Base-by-base conservation (phyloP, 208 protist genomes). In the Crithidia fasciculata region DNA sequence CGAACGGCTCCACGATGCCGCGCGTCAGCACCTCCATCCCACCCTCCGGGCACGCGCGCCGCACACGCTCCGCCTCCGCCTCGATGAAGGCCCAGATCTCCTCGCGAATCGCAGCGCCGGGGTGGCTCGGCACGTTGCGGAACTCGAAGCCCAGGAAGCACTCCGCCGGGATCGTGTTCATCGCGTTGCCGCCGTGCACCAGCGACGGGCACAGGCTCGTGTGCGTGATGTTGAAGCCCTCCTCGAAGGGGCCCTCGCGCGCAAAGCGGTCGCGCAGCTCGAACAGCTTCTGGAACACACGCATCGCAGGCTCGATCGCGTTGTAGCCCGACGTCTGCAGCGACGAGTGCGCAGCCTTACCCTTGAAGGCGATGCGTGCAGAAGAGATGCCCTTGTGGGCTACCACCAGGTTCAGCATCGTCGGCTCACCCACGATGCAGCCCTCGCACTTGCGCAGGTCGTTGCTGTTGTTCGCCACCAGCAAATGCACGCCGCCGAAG, bases 361-460 rank as follows among this genome's bases (percentile, higher is more conserved):
- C 87, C 13, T 60, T 41, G 16, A 85, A 57, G 12, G 64, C 67
- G 68, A 88, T 49, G 47, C 65, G 59, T 41, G 68, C 78, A 12
- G 44, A 49, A 54, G n/a, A 65, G 47, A 83, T 83, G 37, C 83
- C 84, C 45, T 88, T 90, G 76, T 88, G 87, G 13, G 87, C 82
- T 40, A 83, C 67, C 19, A 90, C 78, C 4, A 88, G 64, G 28
- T 82, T 63, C 41, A 86, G 74, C 47, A 70, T 80, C 39, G 80
- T 84, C 15, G 85, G 88, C 70, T 89, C 87, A 15, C 87, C 84
- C 67, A 92, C 71, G 60, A 88, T 86, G 78, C 82, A 87, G 28
- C 84, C 79, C 36, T 87, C 81, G 64, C 77, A 84, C 74, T 79
- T 75, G 47, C 70, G 52, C 16, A 82, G 65, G 41, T 80, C 65